These are phyloP conservation scores for Aaosphaeria pasadenensis DNA, from an alignment of 2,329 filamentous ascomycete genomes.

Conservation along the genomic window DNA sequence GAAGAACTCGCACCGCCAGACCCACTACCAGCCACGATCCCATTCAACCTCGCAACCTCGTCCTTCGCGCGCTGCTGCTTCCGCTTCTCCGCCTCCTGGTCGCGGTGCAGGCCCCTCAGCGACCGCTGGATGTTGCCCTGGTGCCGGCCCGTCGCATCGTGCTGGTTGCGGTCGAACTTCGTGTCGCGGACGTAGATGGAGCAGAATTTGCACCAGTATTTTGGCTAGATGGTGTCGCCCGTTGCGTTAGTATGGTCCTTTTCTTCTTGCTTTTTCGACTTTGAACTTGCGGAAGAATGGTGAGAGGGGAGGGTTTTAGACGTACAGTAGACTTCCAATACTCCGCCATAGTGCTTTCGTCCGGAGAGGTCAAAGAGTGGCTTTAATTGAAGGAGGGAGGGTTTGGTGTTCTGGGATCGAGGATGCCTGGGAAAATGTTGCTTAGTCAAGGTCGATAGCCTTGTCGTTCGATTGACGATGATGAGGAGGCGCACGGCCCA, in stretches of 20 bases:
- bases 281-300: not conserved
- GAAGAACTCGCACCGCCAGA: slow-evolving; percentile 22
- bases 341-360: slow-evolving; percentile 68
- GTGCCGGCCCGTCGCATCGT: slow-evolving; percentile 82
- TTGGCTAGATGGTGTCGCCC: slow-evolving; percentile 60
- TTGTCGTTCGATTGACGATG: too few relatives aligned
- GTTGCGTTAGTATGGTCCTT: not conserved
- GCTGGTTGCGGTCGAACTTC: slow-evolving; percentile 81
- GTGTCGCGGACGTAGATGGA: slow-evolving; percentile 87
- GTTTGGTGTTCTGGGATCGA: too few relatives aligned
- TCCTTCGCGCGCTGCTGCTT: slow-evolving; percentile 79
- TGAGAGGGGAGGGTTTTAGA: not conserved
- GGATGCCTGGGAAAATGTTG: too few relatives aligned
- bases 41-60: slow-evolving; percentile 83
- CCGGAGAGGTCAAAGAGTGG: too few relatives aligned
- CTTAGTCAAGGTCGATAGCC: too few relatives aligned
- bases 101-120: slow-evolving; percentile 81
- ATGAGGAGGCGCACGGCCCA: too few relatives aligned
- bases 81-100: slow-evolving; percentile 74
- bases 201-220: slow-evolving; percentile 99
- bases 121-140: slow-evolving; percentile 85
- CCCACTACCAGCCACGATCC: slow-evolving; percentile 56
- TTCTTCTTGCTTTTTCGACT: not conserved
- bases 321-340: slow-evolving; percentile 93
- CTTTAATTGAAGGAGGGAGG: too few relatives aligned